Conservation (phyloP, 2,329 filamentous ascomycete species). For the Sporothrix euskadiensis region DNA sequence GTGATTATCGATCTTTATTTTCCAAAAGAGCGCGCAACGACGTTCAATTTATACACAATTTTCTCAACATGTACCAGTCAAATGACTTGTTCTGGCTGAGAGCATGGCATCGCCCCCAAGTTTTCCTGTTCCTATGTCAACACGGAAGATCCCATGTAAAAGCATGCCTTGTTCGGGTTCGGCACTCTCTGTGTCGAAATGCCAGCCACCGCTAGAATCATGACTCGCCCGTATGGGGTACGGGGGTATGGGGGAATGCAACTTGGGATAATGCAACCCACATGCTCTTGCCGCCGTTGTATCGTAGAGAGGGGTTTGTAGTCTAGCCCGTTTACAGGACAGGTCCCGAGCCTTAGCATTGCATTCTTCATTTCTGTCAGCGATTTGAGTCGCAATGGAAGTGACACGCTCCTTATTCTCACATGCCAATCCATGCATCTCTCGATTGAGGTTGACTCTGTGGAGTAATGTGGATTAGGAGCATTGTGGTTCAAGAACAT, state of each 20-base stretch:
- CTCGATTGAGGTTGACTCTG: neutral
- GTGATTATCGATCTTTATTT: too few species aligned
- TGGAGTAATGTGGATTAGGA: neutral
- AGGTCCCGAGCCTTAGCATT: neutral
- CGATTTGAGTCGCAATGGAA: neutral
- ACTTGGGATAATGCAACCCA: neutral
- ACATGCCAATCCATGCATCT: neutral
- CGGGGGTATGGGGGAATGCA: slow-evolving; percentile 5
- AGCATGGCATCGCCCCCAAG: neutral
- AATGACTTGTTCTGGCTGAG: too few species aligned
- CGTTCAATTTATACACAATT: too few species aligned
- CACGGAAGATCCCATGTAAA: neutral
- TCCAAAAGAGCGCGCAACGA: too few species aligned
- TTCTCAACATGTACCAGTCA: too few species aligned
- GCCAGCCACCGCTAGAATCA: neutral
- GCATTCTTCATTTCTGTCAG: neutral
- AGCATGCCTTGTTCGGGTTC: neutral
- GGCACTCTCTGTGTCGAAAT: neutral
- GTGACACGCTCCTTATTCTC: neutral
- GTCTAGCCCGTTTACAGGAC: neutral
- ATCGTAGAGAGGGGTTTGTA: neutral
- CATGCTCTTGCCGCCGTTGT: neutral
- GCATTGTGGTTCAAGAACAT: neutral
- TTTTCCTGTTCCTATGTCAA: neutral
- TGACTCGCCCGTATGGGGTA: slow-evolving; percentile 1